Evolutionary conservation across 176 grass and related monocot genomes (phyloP).

Genomic region (Lolium perenne): DNA sequence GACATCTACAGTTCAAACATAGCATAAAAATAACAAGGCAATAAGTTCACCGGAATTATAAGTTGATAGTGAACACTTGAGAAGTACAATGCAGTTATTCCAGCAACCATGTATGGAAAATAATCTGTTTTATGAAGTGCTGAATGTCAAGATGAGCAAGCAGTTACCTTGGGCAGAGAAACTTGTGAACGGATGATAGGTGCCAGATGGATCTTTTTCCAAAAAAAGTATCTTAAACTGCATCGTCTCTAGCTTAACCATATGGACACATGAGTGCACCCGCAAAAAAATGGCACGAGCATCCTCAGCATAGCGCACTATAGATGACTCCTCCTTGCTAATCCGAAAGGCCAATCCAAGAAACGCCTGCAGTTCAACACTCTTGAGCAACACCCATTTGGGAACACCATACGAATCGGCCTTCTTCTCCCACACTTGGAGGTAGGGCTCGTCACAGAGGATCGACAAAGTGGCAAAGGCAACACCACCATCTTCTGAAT

Average conservation of each 20-base stretch:
- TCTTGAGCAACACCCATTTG: background rate
- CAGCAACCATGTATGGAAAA: background rate
- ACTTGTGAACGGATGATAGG: slow-evolving; percentile 22
- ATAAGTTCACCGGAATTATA: background rate
- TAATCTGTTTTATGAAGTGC: background rate
- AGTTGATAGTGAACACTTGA: background rate
- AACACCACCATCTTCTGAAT: background rate
- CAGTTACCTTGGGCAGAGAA: background rate
- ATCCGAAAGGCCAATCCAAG: background rate
- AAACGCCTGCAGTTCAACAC: background rate
- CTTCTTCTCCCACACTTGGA: slow-evolving; percentile 21
- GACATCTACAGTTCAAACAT: background rate
- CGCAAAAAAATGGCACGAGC: background rate
- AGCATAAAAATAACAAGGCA: background rate
- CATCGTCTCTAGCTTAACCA: background rate
- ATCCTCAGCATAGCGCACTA: background rate
- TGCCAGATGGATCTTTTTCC: background rate
- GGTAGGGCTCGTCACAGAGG: background rate
- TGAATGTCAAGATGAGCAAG: background rate
- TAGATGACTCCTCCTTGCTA: background rate
- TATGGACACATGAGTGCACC: background rate
- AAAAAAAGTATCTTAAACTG: background rate
- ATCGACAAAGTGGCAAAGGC: background rate
- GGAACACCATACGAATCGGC: background rate
- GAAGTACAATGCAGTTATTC: background rate